A percentile compares a stretch with the other conserved stretches of the same genome.
These are phyloP conservation scores for Mentha longifolia DNA, from an alignment of 257 asterid species.

Conservation along the genomic window DNA sequence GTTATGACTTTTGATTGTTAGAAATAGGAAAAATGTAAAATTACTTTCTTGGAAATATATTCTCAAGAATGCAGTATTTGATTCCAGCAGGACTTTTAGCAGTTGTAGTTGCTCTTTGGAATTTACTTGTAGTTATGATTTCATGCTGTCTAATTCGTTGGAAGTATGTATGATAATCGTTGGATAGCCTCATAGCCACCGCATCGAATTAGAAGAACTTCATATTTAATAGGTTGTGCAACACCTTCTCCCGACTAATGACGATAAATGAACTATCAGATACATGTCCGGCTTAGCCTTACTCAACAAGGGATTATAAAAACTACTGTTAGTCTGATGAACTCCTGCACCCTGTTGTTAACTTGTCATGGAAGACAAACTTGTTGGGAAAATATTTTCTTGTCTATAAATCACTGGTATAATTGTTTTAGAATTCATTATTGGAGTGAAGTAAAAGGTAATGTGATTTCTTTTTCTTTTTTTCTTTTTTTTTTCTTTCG, in stretches of 20 bases:
- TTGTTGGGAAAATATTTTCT: too few species aligned
- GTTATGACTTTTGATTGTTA: background rate
- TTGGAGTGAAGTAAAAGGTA: background rate
- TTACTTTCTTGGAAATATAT: constrained; percentile 7
- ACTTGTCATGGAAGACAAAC: too few species aligned
- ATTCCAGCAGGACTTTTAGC: background rate
- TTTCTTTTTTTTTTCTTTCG: too few species aligned
- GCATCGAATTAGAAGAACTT: background rate
- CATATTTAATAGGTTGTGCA: background rate
- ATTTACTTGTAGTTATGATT: background rate
- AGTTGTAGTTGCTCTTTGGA: constrained; percentile 2
- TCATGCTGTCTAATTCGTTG: constrained; percentile 2
- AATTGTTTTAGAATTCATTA: background rate
- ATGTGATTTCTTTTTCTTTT: too few species aligned
- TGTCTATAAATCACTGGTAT: too few species aligned
- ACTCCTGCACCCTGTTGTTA: too few species aligned
- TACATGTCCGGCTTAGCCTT: background rate
- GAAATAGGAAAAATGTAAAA: background rate
- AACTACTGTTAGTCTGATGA: too few species aligned
- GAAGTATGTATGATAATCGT: background rate
- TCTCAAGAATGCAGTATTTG: constrained; percentile 6
- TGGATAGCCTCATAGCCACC: background rate
- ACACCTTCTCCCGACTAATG: background rate
- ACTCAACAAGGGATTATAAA: too few species aligned
- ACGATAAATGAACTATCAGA: background rate